These are phyloP conservation scores for Aspergillus bombycis DNA, from an alignment of 2,329 filamentous ascomycete species.

Conservation along the genomic window DNA sequence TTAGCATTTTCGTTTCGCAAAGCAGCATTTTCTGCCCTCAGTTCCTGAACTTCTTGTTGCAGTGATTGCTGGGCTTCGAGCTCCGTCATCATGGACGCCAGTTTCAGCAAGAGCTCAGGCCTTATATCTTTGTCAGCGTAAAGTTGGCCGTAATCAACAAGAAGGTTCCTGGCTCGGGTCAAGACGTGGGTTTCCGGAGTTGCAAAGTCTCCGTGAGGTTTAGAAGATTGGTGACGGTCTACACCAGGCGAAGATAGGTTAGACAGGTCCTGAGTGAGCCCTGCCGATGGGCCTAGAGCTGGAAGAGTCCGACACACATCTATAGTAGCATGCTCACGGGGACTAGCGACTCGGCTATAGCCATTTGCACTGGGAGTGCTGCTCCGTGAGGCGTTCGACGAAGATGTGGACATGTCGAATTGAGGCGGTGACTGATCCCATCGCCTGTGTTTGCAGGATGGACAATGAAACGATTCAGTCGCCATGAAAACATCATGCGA, in stretches of 20 bases:
- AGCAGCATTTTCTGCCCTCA: constrained; percentile 27
- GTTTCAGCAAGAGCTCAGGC: constrained; percentile 24
- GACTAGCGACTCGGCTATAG: constrained; percentile 1
- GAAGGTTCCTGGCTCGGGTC: constrained; percentile 14
- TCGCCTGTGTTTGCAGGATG: constrained; percentile 26
- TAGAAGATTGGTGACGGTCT: background rate
- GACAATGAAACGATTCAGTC: constrained; percentile 26
- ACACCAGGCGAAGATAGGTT: background rate
- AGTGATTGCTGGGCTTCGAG: constrained; percentile 24
- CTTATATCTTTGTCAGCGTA: constrained; percentile 15
- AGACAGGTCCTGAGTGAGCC: background rate
- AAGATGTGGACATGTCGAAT: constrained; percentile 8
- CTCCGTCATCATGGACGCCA: constrained; percentile 28
- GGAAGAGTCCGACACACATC: background rate
- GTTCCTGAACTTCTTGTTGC: constrained; percentile 20
- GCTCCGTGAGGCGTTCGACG: constrained; percentile 15
- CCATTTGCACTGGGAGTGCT: constrained; percentile 13
- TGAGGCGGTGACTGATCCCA: constrained; percentile 28
- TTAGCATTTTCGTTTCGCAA: constrained; percentile 29
- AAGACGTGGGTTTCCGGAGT: background rate
- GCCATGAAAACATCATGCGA: background rate
- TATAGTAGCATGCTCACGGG: background rate
- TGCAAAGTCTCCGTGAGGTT: background rate
- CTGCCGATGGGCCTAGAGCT: background rate
- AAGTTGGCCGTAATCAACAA: constrained; percentile 17